Evolutionary conservation across 805 yeast genomes (phyloP), one percentile per base, ranked within the genome.

Genomic region (Starmerella roubikii): DNA sequence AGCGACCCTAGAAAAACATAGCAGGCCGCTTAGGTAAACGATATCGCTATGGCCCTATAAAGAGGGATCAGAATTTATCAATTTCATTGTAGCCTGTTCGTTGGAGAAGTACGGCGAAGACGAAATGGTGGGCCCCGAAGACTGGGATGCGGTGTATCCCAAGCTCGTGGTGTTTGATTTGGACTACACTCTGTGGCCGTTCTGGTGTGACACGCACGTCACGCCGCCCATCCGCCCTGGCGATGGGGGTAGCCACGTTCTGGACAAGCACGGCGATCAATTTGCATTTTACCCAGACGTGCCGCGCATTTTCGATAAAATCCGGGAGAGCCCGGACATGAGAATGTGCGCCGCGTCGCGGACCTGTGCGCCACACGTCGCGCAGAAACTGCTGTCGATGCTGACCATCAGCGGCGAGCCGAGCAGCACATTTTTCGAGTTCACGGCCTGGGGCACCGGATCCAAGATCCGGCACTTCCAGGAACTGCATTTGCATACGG

Each of bases 141-240:
- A n/a, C n/a, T n/a, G n/a, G n/a, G n/a, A n/a, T n/a, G n/a, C n/a
- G n/a, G n/a, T n/a, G n/a, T n/a, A n/a, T 10, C 31, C 31, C 12
- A 29, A 29, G 12, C 75, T 72, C 1, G 75, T 78, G 10, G 85
- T 79, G 0, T 77, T 79, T 54, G 91, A 79, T 48, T 59, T 79
- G 31, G 91, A 79, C 54, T 79, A 74, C 52, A 79, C 91, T 0
- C 57, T 79, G 25, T 79, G 91, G 91, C 86, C 60, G 37, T 74
- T 77, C 45, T 79, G 86, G 86, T 78, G 86, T 56, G 86, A 79
- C 50, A 78, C 83, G 1, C 86, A 79, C 51, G 65, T 80, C 17
- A 55, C 64, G 2, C 60, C 71, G 7, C 86, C 86, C 0, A 41
- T 76, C 18, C 62, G 61, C 38, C 51, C 57, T 1, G 46, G 62